phyloP scores from a whole-genome alignment of 164 flowering plant genomes.

The Umbellularia californica region DNA sequence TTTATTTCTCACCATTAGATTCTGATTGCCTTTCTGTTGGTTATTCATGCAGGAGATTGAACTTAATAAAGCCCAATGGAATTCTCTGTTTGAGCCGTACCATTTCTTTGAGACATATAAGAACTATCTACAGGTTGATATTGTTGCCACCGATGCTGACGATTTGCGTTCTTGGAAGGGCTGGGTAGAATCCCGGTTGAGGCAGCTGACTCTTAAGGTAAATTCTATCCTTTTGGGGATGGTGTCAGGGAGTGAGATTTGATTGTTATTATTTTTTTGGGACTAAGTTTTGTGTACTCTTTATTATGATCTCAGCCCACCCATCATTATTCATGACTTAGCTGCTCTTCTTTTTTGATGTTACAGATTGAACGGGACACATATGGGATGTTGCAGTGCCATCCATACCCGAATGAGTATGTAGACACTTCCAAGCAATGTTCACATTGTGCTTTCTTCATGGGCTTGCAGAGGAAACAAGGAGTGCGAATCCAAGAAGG shows the following conservation, averaged over 20 bases:
- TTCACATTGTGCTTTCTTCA: constrained; percentile 76
- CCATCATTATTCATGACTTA: too few species aligned
- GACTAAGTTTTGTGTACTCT: too few species aligned
- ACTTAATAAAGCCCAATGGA: constrained; percentile 70
- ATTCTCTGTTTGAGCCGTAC: constrained; percentile 80
- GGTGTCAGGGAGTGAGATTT: neutral
- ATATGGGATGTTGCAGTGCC: constrained; percentile 82
- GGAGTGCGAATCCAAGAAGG: constrained; percentile 80
- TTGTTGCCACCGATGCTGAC: constrained; percentile 77
- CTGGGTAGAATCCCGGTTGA: constrained; percentile 96
- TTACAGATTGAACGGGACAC: constrained; percentile 96
- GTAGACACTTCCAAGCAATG: constrained; percentile 59
- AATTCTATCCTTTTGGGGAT: constrained; percentile 15
- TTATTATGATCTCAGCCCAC: too few species aligned
- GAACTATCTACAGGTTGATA: constrained; percentile 91
- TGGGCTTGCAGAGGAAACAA: constrained; percentile 93
- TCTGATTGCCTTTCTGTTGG: neutral
- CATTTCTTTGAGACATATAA: constrained; percentile 81
- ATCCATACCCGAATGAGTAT: constrained; percentile 87
- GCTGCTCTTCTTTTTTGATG: neutral
- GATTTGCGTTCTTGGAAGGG: constrained; percentile 92
- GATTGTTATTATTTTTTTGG: too few species aligned
- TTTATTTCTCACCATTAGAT: neutral
- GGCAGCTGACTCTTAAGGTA: constrained; percentile 89
- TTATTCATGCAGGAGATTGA: constrained; percentile 68